A percentile compares a stretch with the other conserved stretches of the same genome.
These are phyloP conservation scores for Ceratocystis cacaofunesta DNA, from an alignment of 2,329 filamentous ascomycete species.

Conservation along the genomic window DNA sequence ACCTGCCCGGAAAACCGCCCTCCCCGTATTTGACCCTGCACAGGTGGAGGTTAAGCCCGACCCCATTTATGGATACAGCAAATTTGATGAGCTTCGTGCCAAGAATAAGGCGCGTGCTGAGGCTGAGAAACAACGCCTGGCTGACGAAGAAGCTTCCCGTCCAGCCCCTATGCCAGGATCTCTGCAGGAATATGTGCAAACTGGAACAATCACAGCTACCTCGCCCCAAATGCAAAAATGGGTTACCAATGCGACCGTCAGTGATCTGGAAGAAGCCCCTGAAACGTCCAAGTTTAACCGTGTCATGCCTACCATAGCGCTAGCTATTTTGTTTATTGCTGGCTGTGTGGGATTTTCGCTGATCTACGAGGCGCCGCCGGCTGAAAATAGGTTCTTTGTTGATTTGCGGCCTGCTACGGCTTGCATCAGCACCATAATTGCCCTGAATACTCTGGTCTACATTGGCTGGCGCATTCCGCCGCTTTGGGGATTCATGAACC, in stretches of 20 bases:
- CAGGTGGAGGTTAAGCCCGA: conserved; percentile 24
- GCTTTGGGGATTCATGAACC: conserved; percentile 51
- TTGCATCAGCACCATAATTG: conserved; percentile 48
- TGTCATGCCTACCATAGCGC: conserved; percentile 38
- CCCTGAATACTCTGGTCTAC: conserved; percentile 42
- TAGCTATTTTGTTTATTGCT: conserved; percentile 32
- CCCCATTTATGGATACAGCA: conserved; percentile 43
- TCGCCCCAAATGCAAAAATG: conserved; percentile 30
- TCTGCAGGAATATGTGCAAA: conserved; percentile 22
- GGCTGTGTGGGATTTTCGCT: conserved; percentile 31
- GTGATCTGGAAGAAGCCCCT: conserved; percentile 36
- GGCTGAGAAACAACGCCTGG: conserved; percentile 30
- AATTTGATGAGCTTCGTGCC: conserved; percentile 42
- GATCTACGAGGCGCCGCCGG: conserved; percentile 28
- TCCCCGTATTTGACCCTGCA: conserved; percentile 18
- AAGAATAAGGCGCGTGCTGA: conserved; percentile 35
- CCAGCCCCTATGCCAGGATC: conserved; percentile 15
- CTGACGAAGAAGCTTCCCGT: conserved; percentile 25
- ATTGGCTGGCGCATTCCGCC: conserved; percentile 48
- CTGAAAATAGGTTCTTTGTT: conserved; percentile 38
- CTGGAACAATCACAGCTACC: conserved; percentile 28
- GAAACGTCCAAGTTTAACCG: conserved; percentile 38
- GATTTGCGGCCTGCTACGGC: conserved; percentile 47
- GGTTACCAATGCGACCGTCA: conserved; percentile 31
- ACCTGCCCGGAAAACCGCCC: conserved; percentile 20